phyloP scores from a whole-genome alignment of 2,329 filamentous ascomycete genomes.

The Monilinia aucupariae region DNA sequence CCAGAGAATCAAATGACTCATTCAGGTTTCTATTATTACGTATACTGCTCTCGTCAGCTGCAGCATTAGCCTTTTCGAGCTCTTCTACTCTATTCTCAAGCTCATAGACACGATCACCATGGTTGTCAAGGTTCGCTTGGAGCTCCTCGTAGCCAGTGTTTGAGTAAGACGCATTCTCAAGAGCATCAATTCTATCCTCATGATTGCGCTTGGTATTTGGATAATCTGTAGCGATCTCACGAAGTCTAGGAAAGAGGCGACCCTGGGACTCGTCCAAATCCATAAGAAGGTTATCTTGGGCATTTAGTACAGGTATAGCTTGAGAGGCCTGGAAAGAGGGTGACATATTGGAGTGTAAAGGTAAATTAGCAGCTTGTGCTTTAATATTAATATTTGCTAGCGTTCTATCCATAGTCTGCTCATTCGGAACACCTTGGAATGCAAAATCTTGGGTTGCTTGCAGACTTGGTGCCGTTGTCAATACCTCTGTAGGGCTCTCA shows the following conservation, averaged over 20 bases:
- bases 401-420: neutral
- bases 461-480: constrained; percentile 27
- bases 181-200: constrained; percentile 57
- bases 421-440: constrained; percentile 14
- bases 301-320: neutral
- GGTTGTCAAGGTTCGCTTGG: constrained; percentile 59
- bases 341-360: constrained; percentile 13
- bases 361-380: constrained; percentile 10
- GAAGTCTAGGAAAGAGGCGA: constrained; percentile 25
- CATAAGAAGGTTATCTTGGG: constrained; percentile 1
- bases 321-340: neutral
- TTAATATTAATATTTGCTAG: constrained; percentile 21
- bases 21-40: constrained; percentile 22
- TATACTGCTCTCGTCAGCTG: constrained; percentile 32
- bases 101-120: constrained; percentile 63
- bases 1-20: constrained; percentile 32
- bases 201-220: constrained; percentile 39
- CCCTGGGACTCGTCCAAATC: constrained; percentile 18
- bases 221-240: constrained; percentile 26
- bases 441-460: constrained; percentile 24
- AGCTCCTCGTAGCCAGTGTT: constrained; percentile 63
- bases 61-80: constrained; percentile 51
- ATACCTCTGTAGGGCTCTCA: constrained; percentile 32
- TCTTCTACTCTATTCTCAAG: constrained; percentile 60
- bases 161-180: constrained; percentile 67